Conservation (phyloP, 805 yeast genomes). For the Ogataea pilisensis region DNA sequence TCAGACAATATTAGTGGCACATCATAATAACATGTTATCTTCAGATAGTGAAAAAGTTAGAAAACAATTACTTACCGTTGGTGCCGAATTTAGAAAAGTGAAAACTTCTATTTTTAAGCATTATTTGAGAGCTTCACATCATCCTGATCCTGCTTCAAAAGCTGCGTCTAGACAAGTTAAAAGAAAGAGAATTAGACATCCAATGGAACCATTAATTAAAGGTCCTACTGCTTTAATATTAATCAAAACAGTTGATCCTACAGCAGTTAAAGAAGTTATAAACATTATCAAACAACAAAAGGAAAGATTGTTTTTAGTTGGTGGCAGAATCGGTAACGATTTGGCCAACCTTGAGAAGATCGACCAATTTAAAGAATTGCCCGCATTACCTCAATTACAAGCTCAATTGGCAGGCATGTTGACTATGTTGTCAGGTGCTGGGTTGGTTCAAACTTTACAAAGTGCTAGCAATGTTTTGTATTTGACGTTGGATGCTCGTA, state of each 20-base stretch:
- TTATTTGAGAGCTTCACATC: slow-evolving; percentile 65
- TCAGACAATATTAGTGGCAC: slow-evolving; percentile 72
- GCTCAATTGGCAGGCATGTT: slow-evolving; percentile 80
- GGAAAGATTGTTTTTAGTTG: slow-evolving; percentile 76
- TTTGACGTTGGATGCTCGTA: slow-evolving; percentile 67
- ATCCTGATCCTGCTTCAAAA: slow-evolving; percentile 68
- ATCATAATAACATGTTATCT: slow-evolving; percentile 77
- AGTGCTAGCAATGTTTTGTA: slow-evolving; percentile 63
- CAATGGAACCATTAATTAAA: slow-evolving; percentile 60
- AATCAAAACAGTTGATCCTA: slow-evolving; percentile 68
- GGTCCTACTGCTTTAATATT: slow-evolving; percentile 87
- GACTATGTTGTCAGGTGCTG: slow-evolving; percentile 84
- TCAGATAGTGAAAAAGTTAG: slow-evolving; percentile 64
- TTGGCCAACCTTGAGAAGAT: slow-evolving; percentile 50
- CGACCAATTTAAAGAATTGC: slow-evolving; percentile 65
- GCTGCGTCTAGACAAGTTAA: slow-evolving; percentile 39
- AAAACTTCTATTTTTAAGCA: slow-evolving; percentile 70
- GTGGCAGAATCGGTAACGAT: slow-evolving; percentile 73
- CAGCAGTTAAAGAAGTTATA: slow-evolving; percentile 54
- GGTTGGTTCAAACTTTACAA: slow-evolving; percentile 77
- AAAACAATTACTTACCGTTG: slow-evolving; percentile 55
- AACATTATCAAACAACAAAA: slow-evolving; percentile 57
- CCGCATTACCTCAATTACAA: slow-evolving; percentile 66
- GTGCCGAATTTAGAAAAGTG: slow-evolving; percentile 65
- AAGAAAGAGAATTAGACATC: slow-evolving; percentile 51